These are phyloP conservation scores for Colletotrichum eleusines DNA, from an alignment of 2,329 filamentous ascomycete species.

Conservation along the genomic window DNA sequence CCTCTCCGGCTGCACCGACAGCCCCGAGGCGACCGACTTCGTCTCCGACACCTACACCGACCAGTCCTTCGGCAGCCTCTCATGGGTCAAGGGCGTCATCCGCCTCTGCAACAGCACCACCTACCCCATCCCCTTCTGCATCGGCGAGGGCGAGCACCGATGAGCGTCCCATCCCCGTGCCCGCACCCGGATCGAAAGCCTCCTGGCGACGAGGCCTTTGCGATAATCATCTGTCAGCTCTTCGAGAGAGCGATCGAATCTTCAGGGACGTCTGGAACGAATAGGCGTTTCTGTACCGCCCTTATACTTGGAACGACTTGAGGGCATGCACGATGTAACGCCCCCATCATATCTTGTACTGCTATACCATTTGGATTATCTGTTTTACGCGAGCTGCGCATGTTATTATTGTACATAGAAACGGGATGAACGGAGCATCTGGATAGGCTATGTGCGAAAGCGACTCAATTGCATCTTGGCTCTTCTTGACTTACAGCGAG, in stretches of 20 bases:
- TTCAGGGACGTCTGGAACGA: slow-evolving; percentile 37
- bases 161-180: slow-evolving; percentile 4
- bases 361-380: slow-evolving; percentile 27
- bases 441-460: slow-evolving; percentile 19
- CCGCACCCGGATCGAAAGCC: neutral
- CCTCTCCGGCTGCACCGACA: slow-evolving; percentile 52
- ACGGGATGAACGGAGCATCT: neutral
- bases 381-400: slow-evolving; percentile 28
- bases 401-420: slow-evolving; percentile 21
- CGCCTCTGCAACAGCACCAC: slow-evolving; percentile 51
- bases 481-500: too few relatives aligned
- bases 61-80: slow-evolving; percentile 49
- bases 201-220: neutral
- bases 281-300: slow-evolving; percentile 29
- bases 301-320: slow-evolving; percentile 26
- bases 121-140: slow-evolving; percentile 54
- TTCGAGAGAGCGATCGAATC: slow-evolving; percentile 28
- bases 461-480: neutral
- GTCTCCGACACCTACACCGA: slow-evolving; percentile 51
- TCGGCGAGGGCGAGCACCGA: slow-evolving; percentile 48
- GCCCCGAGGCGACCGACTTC: slow-evolving; percentile 46
- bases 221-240: slow-evolving; percentile 22
- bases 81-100: slow-evolving; percentile 56
- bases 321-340: slow-evolving; percentile 35
- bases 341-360: slow-evolving; percentile 26